Conservation (phyloP, 768 basidiomycete genomes). For the Suillus spraguei region DNA sequence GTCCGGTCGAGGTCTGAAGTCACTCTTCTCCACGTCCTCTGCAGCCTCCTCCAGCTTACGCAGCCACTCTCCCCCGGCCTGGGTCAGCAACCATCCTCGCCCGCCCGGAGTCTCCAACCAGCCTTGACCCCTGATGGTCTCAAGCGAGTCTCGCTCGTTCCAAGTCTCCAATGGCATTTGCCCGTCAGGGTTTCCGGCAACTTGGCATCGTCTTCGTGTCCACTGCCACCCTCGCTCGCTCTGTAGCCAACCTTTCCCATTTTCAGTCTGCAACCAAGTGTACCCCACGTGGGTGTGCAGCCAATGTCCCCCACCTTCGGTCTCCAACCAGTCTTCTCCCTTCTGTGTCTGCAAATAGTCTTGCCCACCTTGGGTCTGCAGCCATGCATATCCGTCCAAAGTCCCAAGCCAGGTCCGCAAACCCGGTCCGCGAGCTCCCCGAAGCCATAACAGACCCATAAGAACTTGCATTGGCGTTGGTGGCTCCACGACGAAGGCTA, state of each 20-base stretch:
- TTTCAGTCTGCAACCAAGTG: background rate
- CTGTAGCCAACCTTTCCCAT: background rate
- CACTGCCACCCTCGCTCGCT: background rate
- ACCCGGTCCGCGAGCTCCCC: background rate
- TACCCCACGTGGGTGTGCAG: background rate
- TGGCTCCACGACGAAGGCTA: background rate
- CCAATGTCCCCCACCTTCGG: background rate
- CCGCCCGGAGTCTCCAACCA: background rate
- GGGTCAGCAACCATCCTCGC: too few relatives aligned
- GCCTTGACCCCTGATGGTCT: background rate
- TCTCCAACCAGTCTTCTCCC: background rate
- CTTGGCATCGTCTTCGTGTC: background rate
- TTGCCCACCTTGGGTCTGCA: background rate
- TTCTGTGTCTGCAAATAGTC: background rate
- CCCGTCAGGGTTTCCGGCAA: background rate
- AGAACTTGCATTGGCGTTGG: background rate
- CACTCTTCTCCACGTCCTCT: too few relatives aligned
- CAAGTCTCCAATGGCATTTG: background rate
- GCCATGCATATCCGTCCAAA: background rate
- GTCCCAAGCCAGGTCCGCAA: background rate
- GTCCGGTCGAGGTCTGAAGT: too few relatives aligned
- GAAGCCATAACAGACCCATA: background rate
- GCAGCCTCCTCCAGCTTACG: too few relatives aligned
- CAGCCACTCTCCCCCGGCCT: background rate
- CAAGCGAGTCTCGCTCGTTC: background rate